Conservation (phyloP, 73 alveolate species). For the Paramecium sonneborni region DNA sequence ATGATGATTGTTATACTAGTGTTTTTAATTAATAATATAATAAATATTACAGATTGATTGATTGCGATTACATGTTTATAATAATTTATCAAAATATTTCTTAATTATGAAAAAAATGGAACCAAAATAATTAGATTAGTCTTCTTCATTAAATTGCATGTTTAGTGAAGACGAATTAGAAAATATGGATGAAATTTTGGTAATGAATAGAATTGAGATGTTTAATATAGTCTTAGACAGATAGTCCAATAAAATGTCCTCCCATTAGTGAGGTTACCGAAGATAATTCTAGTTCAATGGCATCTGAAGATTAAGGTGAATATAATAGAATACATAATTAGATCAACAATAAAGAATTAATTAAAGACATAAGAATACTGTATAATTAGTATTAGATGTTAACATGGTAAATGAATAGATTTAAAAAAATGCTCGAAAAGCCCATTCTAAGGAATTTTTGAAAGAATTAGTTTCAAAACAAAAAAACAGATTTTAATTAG, state of each 20-base stretch:
- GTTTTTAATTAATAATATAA: background rate
- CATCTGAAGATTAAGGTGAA: background rate
- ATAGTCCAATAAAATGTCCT: constrained; percentile 32
- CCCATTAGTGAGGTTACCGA: background rate
- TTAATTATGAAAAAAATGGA: constrained; percentile 2
- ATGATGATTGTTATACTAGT: background rate
- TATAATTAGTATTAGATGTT: constrained; percentile 4
- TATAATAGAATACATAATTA: background rate
- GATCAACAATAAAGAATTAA: background rate
- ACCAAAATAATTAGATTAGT: constrained; percentile 16
- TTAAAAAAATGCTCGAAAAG: background rate
- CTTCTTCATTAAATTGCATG: background rate
- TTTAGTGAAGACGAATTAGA: constrained; percentile 21
- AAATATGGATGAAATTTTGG: background rate
- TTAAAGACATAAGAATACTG: constrained; percentile 15
- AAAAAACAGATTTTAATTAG: constrained; percentile 72
- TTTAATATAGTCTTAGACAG: background rate
- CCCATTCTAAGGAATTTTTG: constrained; percentile 15
- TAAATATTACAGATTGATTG: background rate
- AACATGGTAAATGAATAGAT: constrained; percentile 8
- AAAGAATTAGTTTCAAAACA: constrained; percentile 68
- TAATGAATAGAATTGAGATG: background rate
- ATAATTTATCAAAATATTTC: background rate
- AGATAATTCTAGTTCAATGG: background rate
- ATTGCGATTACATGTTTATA: background rate